phyloP scores from a whole-genome alignment of 441 rosid genomes.

The Erodium texanum region DNA sequence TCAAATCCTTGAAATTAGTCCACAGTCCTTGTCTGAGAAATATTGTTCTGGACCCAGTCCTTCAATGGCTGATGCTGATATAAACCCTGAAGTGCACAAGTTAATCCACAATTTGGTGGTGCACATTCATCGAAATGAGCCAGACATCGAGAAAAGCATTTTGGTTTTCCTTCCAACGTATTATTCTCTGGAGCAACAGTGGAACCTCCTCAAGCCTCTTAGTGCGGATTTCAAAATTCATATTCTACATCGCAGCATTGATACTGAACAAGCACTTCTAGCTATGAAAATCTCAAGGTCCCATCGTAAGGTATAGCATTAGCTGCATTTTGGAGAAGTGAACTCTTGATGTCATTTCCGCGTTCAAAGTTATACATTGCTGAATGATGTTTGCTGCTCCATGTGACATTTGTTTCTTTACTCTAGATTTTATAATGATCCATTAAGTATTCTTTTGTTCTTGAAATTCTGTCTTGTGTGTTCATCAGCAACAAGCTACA shows the following conservation, averaged over 20 bases:
- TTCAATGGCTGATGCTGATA: slow-evolving; percentile 46
- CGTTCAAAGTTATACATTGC: not conserved
- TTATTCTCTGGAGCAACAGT: slow-evolving; percentile 72
- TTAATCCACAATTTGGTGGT: slow-evolving; percentile 68
- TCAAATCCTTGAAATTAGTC: slow-evolving; percentile 43
- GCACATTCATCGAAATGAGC: slow-evolving; percentile 63
- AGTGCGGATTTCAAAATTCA: slow-evolving; percentile 61
- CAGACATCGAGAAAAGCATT: slow-evolving; percentile 80
- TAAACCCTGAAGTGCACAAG: slow-evolving; percentile 61
- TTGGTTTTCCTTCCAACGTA: slow-evolving; percentile 94
- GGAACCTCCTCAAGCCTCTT: slow-evolving; percentile 51
- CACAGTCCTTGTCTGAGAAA: slow-evolving; percentile 34
- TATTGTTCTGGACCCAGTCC: slow-evolving; percentile 64
- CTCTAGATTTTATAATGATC: not conserved
- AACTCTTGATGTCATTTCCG: not conserved
- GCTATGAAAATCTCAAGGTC: slow-evolving; percentile 84
- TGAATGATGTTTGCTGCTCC: not conserved
- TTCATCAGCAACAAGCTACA: not conserved
- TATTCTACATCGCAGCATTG: slow-evolving; percentile 79
- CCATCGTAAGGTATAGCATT: slow-evolving; percentile 68
- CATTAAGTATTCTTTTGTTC: not conserved
- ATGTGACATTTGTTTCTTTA: not conserved
- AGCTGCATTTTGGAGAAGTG: slow-evolving; percentile 8
- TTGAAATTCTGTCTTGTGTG: not conserved
- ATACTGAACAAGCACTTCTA: slow-evolving; percentile 70